phyloP scores from a whole-genome alignment of 352 stramenopile species.

The Phytophthora macrochlamydospora region DNA sequence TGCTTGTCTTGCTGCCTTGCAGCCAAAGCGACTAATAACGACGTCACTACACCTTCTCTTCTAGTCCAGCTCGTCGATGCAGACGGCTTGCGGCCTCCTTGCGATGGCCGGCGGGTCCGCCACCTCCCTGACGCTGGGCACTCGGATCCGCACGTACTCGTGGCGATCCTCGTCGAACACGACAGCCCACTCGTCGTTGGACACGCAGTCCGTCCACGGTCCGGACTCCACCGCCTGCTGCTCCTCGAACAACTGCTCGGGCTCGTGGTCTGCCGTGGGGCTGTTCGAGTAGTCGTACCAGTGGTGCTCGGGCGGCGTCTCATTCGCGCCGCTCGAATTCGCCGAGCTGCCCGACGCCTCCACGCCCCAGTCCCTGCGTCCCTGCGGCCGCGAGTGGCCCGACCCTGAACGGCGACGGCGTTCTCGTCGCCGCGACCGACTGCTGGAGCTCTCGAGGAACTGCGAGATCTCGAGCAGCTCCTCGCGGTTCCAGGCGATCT shows the following conservation, averaged over 20 bases:
- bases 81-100: conserved; percentile 35
- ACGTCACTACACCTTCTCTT: too few species aligned
- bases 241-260: conserved; percentile 18
- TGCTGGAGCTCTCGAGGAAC: conserved; percentile 29
- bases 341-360: conserved; percentile 28
- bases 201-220: conserved; percentile 27
- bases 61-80: conserved; percentile 61
- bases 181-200: conserved; percentile 24
- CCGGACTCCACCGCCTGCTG: conserved; percentile 25
- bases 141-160: conserved; percentile 30
- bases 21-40: too few species aligned
- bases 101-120: conserved; percentile 14
- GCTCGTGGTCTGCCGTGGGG: conserved; percentile 18
- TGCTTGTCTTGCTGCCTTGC: too few species aligned
- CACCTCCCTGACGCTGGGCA: conserved; percentile 22
- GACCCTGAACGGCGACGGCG: conserved; percentile 19
- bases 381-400: neutral
- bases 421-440: conserved; percentile 21
- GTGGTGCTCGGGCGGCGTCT: conserved; percentile 4
- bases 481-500: conserved; percentile 43
- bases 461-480: conserved; percentile 40
- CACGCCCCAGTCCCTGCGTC: conserved; percentile 10
- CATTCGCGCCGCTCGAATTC: conserved; percentile 17
- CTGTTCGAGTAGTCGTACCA: conserved; percentile 26
- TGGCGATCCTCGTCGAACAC: conserved; percentile 39